A percentile compares a stretch with the other conserved stretches of the same genome.
Conservation (phyloP, 768 basidiomycete species). For the Calvatia gigantea region DNA sequence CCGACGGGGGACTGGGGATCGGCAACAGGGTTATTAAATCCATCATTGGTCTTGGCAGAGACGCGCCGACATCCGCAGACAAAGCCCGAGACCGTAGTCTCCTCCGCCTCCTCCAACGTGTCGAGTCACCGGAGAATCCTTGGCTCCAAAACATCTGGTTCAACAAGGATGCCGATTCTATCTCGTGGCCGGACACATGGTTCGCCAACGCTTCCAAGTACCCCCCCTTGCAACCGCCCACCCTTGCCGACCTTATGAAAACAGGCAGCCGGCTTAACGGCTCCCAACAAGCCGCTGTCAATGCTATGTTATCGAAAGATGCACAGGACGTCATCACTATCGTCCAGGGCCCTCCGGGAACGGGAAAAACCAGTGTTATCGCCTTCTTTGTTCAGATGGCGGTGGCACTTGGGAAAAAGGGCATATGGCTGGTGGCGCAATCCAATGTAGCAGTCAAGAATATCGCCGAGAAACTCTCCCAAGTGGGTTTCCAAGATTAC, state of each 20-base stretch:
- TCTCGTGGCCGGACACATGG: slow-evolving; percentile 42
- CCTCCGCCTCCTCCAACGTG: slow-evolving; percentile 41
- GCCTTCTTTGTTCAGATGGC: slow-evolving; percentile 55
- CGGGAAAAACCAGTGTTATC: slow-evolving; percentile 75
- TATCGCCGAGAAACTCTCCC: slow-evolving; percentile 76
- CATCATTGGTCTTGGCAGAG: slow-evolving; percentile 38
- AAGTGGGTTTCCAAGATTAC: slow-evolving; percentile 51
- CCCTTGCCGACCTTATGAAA: slow-evolving; percentile 7
- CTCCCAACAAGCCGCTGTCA: slow-evolving; percentile 46
- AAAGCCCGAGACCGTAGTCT: slow-evolving; percentile 36
- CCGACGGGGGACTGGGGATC: slow-evolving; percentile 11
- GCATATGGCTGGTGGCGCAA: slow-evolving; percentile 81
- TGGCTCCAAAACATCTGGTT: slow-evolving; percentile 53
- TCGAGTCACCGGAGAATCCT: slow-evolving; percentile 32
- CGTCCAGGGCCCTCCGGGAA: slow-evolving; percentile 60
- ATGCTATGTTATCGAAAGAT: slow-evolving; percentile 40
- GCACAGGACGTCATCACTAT: slow-evolving; percentile 36
- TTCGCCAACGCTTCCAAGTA: slow-evolving; percentile 10
- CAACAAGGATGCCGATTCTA: slow-evolving; percentile 23
- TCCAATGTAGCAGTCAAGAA: slow-evolving; percentile 89
- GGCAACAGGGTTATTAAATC: slow-evolving; percentile 28
- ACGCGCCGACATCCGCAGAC: slow-evolving; percentile 58
- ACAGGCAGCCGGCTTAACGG: slow-evolving; percentile 29
- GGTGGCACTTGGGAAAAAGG: slow-evolving; percentile 31
- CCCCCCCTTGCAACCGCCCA: not conserved